Evolutionary conservation across 306 rosid species (phyloP).

Genomic region (Cucurbita pepo): DNA sequence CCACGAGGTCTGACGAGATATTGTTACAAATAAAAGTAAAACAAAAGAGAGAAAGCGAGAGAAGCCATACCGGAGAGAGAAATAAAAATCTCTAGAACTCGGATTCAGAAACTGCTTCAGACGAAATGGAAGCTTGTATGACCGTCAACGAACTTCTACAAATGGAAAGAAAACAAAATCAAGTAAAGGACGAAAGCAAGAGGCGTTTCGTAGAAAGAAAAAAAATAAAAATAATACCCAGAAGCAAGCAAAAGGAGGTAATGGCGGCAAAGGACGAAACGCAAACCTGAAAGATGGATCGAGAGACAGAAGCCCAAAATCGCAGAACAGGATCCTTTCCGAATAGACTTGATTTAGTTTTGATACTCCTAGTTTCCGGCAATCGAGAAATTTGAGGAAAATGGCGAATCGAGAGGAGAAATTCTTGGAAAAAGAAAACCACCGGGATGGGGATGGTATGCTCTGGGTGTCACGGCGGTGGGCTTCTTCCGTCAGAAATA

Average conservation of each 20-base stretch:
- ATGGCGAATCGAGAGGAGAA: background rate
- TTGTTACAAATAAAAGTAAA: background rate
- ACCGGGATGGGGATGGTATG: background rate
- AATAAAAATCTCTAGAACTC: background rate
- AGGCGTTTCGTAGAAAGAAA: background rate
- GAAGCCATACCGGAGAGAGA: background rate
- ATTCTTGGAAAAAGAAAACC: background rate
- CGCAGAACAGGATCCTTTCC: background rate
- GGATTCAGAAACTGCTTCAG: background rate
- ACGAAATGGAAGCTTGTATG: conserved; percentile 9
- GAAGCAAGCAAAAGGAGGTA: background rate
- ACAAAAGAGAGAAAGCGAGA: background rate
- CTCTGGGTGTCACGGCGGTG: background rate
- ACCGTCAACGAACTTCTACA: conserved; percentile 22
- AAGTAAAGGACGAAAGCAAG: background rate
- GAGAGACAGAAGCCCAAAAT: background rate
- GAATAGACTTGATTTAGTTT: background rate
- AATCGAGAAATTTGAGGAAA: background rate
- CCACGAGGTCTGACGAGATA: background rate
- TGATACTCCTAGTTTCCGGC: background rate
- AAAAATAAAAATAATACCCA: background rate
- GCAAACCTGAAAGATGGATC: background rate
- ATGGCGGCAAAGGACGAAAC: background rate
- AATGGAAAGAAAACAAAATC: background rate
- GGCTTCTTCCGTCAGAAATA: background rate